These are phyloP conservation scores for Knufia fluminis DNA, from an alignment of 2,329 filamentous ascomycete species.

Conservation along the genomic window DNA sequence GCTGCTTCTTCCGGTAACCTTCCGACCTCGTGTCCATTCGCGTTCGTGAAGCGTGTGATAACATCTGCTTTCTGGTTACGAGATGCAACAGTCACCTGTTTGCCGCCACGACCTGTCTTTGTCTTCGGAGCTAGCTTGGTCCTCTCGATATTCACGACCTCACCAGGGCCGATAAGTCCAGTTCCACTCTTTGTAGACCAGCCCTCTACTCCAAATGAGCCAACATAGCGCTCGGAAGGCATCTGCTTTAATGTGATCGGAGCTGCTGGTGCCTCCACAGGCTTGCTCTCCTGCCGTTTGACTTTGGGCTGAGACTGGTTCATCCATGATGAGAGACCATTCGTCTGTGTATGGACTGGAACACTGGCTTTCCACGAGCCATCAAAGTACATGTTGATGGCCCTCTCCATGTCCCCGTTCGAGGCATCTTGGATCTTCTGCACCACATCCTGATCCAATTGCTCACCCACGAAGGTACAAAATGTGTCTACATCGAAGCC, in stretches of 20 bases:
- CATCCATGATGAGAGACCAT: slow-evolving; percentile 14
- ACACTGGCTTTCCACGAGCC: slow-evolving; percentile 47
- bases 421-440: slow-evolving; percentile 41
- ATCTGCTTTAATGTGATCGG: slow-evolving; percentile 29
- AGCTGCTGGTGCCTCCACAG: slow-evolving; percentile 12
- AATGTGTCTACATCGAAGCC: slow-evolving; percentile 48
- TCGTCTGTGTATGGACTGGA: not conserved
- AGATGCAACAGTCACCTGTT: slow-evolving; percentile 30
- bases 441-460: slow-evolving; percentile 37
- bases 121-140: slow-evolving; percentile 59
- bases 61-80: slow-evolving; percentile 65
- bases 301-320: not conserved
- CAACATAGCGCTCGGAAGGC: slow-evolving; percentile 65
- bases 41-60: slow-evolving; percentile 82
- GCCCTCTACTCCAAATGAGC: slow-evolving; percentile 80
- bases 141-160: slow-evolving; percentile 77
- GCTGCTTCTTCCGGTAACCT: slow-evolving; percentile 78
- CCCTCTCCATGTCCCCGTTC: slow-evolving; percentile 47
- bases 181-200: slow-evolving; percentile 84
- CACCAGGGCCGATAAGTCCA: slow-evolving; percentile 68
- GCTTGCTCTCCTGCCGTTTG: not conserved
- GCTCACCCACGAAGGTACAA: slow-evolving; percentile 48
- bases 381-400: slow-evolving; percentile 57
- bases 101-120: slow-evolving; percentile 39
- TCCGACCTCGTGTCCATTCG: slow-evolving; percentile 70